Percentiles rank a stretch among this genome's conserved stretches.
These are phyloP conservation scores for Pseudogymnoascus sp. DNA, from an alignment of 2,329 filamentous ascomycete genomes.

Conservation along the genomic window DNA sequence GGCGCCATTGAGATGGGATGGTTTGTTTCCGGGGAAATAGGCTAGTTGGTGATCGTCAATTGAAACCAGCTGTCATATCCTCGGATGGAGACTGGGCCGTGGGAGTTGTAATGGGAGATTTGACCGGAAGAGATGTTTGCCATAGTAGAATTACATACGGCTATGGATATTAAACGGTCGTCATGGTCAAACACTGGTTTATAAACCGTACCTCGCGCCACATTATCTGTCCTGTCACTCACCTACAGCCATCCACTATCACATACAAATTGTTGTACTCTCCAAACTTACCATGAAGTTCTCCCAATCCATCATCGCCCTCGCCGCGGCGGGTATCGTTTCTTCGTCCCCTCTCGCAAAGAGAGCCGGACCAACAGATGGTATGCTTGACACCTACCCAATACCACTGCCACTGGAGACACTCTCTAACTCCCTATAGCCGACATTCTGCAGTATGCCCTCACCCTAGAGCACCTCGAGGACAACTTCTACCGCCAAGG, in stretches of 20 bases:
- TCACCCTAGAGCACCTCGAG: conserved; percentile 50
- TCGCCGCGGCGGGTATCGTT: conserved; percentile 15
- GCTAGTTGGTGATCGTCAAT: not conserved
- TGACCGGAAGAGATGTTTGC: not conserved
- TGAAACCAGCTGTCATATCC: not conserved
- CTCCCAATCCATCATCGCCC: conserved; percentile 15
- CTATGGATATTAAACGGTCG: not conserved
- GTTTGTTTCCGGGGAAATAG: conserved; percentile 4
- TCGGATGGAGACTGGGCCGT: not conserved
- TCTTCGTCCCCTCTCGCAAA: conserved; percentile 17
- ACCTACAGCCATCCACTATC: not conserved
- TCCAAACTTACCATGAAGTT: conserved; percentile 19
- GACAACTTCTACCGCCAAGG: conserved; percentile 54
- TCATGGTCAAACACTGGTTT: not conserved
- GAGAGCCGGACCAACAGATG: conserved; percentile 16
- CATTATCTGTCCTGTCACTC: not conserved
- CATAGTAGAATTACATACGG: not conserved
- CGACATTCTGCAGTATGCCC: conserved; percentile 39
- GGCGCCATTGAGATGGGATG: not conserved
- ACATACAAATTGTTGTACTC: not conserved
- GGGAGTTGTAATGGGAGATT: not conserved
- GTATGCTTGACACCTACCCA: not conserved
- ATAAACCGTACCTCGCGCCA: not conserved
- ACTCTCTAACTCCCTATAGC: conserved; percentile 2
- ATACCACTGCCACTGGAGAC: not conserved